phyloP scores from a whole-genome alignment of 2,329 filamentous ascomycete species.

The Colletotrichum lini region DNA sequence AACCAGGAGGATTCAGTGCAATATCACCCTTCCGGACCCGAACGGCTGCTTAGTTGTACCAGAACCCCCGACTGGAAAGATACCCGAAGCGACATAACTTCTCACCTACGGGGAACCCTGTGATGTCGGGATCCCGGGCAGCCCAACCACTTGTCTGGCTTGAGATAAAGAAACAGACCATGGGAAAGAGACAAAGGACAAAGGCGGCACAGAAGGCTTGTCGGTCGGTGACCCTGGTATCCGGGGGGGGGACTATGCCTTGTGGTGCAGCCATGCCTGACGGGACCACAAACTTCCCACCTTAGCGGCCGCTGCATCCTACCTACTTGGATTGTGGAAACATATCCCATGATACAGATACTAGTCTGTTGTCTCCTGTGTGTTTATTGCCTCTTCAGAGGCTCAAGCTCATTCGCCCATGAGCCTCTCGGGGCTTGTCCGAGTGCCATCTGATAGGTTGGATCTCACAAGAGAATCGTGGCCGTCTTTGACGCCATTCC shows the following conservation, averaged over 20 bases:
- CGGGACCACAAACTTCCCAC: constrained; percentile 27
- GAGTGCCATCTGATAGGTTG: background rate
- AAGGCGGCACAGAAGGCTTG: constrained; percentile 7
- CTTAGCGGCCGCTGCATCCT: constrained; percentile 34
- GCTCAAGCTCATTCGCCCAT: background rate
- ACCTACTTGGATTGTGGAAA: constrained; percentile 18
- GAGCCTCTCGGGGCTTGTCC: background rate
- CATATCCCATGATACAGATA: background rate
- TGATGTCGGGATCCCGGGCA: background rate
- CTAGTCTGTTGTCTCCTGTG: constrained; percentile 24
- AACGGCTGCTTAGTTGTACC: constrained; percentile 6
- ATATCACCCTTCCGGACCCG: constrained; percentile 14
- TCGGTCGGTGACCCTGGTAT: constrained; percentile 4
- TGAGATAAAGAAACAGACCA: background rate
- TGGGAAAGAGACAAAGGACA: background rate
- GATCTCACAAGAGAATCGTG: background rate
- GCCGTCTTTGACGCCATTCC: constrained; percentile 16
- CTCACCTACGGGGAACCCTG: background rate
- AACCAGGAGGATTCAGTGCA: background rate
- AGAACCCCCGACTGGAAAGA: constrained; percentile 15
- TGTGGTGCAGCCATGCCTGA: constrained; percentile 22
- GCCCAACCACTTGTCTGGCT: constrained; percentile 8
- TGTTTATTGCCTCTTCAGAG: constrained; percentile 19
- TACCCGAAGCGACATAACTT: no score
- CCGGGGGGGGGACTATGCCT: constrained; percentile 3